phyloP scores from a whole-genome alignment of 1,284 basidiomycete genomes.

The Cystobasidiaceae sp. region DNA sequence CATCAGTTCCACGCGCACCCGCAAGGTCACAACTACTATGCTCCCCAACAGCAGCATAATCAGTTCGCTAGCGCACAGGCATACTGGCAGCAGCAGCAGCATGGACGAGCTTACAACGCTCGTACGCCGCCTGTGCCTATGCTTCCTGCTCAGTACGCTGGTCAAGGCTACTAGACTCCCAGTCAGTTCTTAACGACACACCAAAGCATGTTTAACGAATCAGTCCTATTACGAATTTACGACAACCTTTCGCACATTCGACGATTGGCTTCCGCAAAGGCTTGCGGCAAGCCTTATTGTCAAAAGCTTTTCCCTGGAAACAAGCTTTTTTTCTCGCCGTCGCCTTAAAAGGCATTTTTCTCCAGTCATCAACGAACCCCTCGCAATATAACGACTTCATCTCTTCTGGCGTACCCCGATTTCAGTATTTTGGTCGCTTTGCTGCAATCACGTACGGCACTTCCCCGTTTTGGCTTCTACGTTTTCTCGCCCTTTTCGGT shows the following conservation, averaged over 20 bases:
- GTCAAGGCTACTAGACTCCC: background rate
- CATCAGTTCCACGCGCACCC: background rate
- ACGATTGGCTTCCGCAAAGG: background rate
- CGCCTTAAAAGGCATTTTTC: background rate
- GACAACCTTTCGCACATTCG: background rate
- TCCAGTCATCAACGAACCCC: background rate
- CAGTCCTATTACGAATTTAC: no score
- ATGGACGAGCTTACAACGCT: background rate
- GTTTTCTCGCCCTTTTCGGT: no score
- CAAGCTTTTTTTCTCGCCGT: background rate
- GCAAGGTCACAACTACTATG: no score
- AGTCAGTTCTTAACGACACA: background rate
- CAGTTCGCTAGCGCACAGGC: background rate
- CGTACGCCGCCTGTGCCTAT: background rate
- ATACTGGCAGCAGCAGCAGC: background rate
- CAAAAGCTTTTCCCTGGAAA: background rate
- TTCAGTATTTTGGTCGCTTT: background rate
- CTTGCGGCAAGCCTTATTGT: background rate
- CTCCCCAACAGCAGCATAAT: background rate
- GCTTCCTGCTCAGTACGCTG: constrained; percentile 7
- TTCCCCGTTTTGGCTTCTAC: no score
- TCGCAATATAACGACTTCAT: background rate
- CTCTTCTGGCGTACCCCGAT: background rate
- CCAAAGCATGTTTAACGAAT: no score
- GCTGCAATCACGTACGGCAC: background rate